These are phyloP conservation scores for Mycena chlorophos DNA, from an alignment of 768 basidiomycete species.

Conservation along the genomic window DNA sequence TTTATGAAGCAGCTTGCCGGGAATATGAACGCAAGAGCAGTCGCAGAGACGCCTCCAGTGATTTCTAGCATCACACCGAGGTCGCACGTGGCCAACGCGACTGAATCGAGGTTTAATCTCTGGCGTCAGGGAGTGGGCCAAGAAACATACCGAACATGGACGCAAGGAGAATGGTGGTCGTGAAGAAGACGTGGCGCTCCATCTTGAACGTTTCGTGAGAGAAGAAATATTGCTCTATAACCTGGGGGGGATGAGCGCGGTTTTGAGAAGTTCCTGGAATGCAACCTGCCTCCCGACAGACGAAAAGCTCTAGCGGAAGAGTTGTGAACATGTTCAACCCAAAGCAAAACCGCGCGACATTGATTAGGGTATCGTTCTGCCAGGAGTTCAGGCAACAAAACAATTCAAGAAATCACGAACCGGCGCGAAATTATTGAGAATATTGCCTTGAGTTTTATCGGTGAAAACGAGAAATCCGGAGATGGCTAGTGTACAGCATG, in stretches of 20 bases:
- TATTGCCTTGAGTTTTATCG: constrained; percentile 91
- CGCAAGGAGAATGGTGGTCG: constrained; percentile 75
- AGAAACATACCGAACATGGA: constrained; percentile 73
- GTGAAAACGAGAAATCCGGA: constrained; percentile 90
- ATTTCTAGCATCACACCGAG: constrained; percentile 98
- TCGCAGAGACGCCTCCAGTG: constrained; percentile 93
- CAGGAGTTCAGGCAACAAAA: constrained; percentile 1
- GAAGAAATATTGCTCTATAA: constrained; percentile 96
- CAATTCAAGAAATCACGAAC: constrained; percentile 41
- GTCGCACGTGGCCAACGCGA: constrained; percentile 91
- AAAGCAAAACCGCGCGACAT: constrained; percentile 91
- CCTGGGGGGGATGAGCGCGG: constrained; percentile 46
- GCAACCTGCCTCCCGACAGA: constrained; percentile 82
- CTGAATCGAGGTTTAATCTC: constrained; percentile 44
- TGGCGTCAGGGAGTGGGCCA: background rate
- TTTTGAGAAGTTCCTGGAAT: background rate
- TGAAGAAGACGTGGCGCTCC: constrained; percentile 88
- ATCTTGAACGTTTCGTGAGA: constrained; percentile 79
- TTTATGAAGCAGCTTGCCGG: constrained; percentile 86
- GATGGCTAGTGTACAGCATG: constrained; percentile 82
- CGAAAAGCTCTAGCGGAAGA: constrained; percentile 92
- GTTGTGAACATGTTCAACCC: constrained; percentile 99
- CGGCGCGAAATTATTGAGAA: constrained; percentile 89
- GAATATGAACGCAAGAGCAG: constrained; percentile 90
- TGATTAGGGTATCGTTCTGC: constrained; percentile 85